Conservation (phyloP, 1,284 basidiomycete genomes). For the Cutaneotrichosporon arboriforme region DNA sequence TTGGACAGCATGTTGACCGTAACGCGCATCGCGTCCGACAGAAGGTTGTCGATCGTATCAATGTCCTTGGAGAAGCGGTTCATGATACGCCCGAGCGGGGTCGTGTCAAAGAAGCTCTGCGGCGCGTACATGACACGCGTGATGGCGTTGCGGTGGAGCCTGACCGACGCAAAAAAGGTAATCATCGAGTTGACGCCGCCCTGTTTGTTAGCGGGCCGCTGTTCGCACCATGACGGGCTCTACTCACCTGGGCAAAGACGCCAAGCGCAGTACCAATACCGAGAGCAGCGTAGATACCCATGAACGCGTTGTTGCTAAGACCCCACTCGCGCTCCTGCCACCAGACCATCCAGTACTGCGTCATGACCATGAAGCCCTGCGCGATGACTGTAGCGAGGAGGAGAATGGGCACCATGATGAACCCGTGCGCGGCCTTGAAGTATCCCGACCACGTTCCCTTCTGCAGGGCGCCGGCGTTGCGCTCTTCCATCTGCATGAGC, state of each 20-base stretch:
- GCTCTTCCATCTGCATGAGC: conserved; percentile 51
- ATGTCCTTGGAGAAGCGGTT: conserved; percentile 53
- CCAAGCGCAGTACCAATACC: conserved; percentile 53
- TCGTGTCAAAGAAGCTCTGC: conserved; percentile 85
- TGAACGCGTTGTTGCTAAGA: conserved; percentile 49
- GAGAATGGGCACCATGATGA: conserved; percentile 51
- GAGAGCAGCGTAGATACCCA: conserved; percentile 55
- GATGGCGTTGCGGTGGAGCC: conserved; percentile 57
- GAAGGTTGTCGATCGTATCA: conserved; percentile 70
- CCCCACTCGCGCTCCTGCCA: conserved; percentile 58
- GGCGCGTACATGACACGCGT: conserved; percentile 64
- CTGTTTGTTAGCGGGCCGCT: no score
- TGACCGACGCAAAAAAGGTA: conserved; percentile 60
- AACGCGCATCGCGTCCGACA: conserved; percentile 69
- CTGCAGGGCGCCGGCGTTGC: conserved; percentile 42
- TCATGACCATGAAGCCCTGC: conserved; percentile 44
- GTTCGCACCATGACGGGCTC: no score
- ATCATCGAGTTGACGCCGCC: conserved; percentile 51
- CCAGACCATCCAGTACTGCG: conserved; percentile 60
- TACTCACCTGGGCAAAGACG: conserved; percentile 54
- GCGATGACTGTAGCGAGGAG: conserved; percentile 41
- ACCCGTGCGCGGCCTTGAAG: conserved; percentile 51
- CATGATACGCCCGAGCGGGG: conserved; percentile 67
- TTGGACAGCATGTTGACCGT: conserved; percentile 48
- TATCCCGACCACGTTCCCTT: conserved; percentile 47